Evolutionary conservation across 116 monocot species (phyloP), one percentile per base, ranked within the genome.

Genomic region (Zostera marina): DNA sequence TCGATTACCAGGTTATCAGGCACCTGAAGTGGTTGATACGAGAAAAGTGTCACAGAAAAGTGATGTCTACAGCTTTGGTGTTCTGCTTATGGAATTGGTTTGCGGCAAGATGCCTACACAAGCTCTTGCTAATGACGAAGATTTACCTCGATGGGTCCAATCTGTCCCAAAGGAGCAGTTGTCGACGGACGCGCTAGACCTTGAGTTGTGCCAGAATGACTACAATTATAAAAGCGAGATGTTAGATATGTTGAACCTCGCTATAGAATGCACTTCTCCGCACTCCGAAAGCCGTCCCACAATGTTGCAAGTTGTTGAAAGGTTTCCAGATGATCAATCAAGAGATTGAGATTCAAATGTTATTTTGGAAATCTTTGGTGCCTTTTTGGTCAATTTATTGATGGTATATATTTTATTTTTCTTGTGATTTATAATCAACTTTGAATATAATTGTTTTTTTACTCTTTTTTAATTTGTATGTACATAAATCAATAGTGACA

Each of bases 61-160:
- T 5, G 86, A 86, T 43, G 78, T 78, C 12, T 86, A 86, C 70
- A 78, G 81, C 62, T 86, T 86, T 58, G 86, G 86, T 9, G 81
- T 85, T 22, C 69, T 85, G 20, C 58, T 85, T 22, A 57, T 85
- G 19, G 84, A 85, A 69, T 58, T 85, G 26, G 72, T 85, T 22
- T 80, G 77, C 1, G 75, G 77, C 39, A 80, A 74, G 63, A 61
- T 77, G 6, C 85, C 85, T 0, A 39, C 53, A 1, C 68, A 74
- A 41, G 64, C 71, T 4, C 42, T 70, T n/a, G 56, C 57, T 26
- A 66, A 84, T 23, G 80, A 72, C 2, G 77, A 72, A 16, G 81
- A 85, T 58, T 48, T 85, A 64, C 81, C 77, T 3, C 57, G 77
- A 57, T 81, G 77, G 81, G 77, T 81, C n/a, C 69, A 70, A 15